Evolutionary conservation across 345 rosid species (phyloP), one percentile per base, ranked within the genome.

Genomic region (Aegle marmelos): DNA sequence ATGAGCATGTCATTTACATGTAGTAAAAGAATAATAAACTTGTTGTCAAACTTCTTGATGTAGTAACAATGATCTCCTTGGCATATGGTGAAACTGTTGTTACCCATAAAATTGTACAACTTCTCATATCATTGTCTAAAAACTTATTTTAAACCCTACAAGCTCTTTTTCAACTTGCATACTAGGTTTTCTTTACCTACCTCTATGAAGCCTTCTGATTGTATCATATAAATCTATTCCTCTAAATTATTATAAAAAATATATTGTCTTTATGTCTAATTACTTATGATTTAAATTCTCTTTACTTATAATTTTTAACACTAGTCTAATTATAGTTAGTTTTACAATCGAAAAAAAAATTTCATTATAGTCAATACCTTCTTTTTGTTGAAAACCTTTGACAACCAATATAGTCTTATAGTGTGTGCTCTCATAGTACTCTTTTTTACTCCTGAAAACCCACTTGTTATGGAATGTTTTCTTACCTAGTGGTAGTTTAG

Each of bases 241-340:
- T 50, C 4, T 0, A 14, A 5, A 6, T 5, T 0, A 0, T 7
- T 0, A 50, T 50, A 0, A 50, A 50, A 6, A 7, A 50, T n/a
- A 50, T 1, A 4, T 2, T 14, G 10, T 50, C 7, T 50, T 50
- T 14, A 50, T 7, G 17, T 50, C 2, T 50, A 50, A 50, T 16
- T 50, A 7, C 21, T 16, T 0, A 16, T 16, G 21, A 50, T 16
- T 1, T 16, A 50, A 45, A 14, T 50, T 17, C 56, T 17, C 22
- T 50, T 0, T 0, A 50, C 21, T 7, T 17, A 50, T 0, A 50
- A 50, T 50, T 50, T 17, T 17, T 17, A 50, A 16, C 7, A 50
- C 56, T 2, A 16, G 0, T 50, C 34, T 3, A 0, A 61, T 61
- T 3, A 8, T 25, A 25, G 33, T 9, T 9, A 61, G 14, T 0